A percentile compares a stretch with the other conserved stretches of the same genome.
Conservation (phyloP, 2,329 filamentous ascomycete genomes). For the Paecilomyces sp. region DNA sequence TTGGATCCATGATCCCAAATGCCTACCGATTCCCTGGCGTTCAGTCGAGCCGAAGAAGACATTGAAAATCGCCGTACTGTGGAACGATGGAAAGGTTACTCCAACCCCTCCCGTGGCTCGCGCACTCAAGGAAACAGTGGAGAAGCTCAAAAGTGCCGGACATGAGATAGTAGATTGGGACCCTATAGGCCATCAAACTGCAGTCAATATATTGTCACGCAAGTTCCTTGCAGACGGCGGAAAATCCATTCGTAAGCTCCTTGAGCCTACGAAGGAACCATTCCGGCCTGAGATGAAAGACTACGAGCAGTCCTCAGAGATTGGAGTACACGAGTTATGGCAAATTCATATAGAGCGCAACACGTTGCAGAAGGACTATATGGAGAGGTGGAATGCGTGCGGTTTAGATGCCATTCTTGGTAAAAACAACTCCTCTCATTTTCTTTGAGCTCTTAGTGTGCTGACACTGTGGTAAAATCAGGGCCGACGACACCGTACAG, state of each 20-base stretch:
- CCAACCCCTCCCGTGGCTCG: slow-evolving; percentile 58
- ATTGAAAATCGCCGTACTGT: slow-evolving; percentile 53
- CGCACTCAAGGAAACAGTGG: slow-evolving; percentile 44
- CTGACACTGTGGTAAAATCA: background rate
- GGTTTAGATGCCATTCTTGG: background rate
- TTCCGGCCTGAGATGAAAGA: slow-evolving; percentile 44
- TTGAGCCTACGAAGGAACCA: slow-evolving; percentile 14
- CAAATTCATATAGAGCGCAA: slow-evolving; percentile 42
- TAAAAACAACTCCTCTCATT: background rate
- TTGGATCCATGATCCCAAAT: slow-evolving; percentile 52
- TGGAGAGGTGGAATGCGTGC: slow-evolving; percentile 9
- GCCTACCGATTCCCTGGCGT: slow-evolving; percentile 53
- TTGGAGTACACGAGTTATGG: slow-evolving; percentile 42
- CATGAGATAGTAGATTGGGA: slow-evolving; percentile 31
- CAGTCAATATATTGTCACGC: background rate
- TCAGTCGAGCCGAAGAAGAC: slow-evolving; percentile 10
- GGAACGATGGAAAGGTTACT: slow-evolving; percentile 53
- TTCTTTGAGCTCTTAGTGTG: background rate
- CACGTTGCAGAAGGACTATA: slow-evolving; percentile 26
- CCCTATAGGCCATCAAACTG: slow-evolving; percentile 15
- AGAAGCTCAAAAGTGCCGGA: slow-evolving; percentile 51
- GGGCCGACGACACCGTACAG: background rate
- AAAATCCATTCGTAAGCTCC: slow-evolving; percentile 27
- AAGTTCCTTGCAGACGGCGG: slow-evolving; percentile 47
- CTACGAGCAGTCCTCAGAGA: slow-evolving; percentile 38